These are phyloP conservation scores for Sugiyamaella chiloensis DNA, from an alignment of 805 yeast genomes.

Conservation along the genomic window DNA sequence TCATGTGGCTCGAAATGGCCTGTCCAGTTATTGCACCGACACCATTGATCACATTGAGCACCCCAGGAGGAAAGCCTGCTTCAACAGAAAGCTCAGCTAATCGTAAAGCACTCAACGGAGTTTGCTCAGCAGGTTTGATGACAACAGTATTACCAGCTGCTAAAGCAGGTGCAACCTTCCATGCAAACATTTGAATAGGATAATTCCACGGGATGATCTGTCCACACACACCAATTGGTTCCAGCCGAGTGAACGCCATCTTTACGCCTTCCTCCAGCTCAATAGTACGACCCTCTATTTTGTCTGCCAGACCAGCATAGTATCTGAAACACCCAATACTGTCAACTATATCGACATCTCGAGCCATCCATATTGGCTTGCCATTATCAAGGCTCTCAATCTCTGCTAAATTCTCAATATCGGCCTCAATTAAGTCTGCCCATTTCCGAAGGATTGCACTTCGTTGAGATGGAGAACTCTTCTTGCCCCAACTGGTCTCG, in stretches of 20 bases:
- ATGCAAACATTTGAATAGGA: constrained; percentile 65
- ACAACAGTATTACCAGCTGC: constrained; percentile 75
- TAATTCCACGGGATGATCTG: constrained; percentile 72
- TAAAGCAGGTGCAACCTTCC: constrained; percentile 80
- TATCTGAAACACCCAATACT: constrained; percentile 55
- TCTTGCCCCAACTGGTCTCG: constrained; percentile 66
- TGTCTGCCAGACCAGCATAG: constrained; percentile 73
- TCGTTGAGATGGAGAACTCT: constrained; percentile 62
- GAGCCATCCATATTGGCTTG: constrained; percentile 53
- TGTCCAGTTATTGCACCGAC: constrained; percentile 48
- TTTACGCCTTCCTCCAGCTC: constrained; percentile 71
- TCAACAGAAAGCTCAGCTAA: constrained; percentile 54
- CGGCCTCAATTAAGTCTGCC: constrained; percentile 72
- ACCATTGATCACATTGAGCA: constrained; percentile 66
- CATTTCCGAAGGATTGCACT: constrained; percentile 60
- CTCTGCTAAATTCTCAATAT: constrained; percentile 67
- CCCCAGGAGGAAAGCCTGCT: constrained; percentile 76
- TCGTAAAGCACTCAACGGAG: constrained; percentile 64
- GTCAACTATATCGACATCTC: constrained; percentile 50
- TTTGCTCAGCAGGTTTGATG: constrained; percentile 68
- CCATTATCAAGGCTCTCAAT: constrained; percentile 90
- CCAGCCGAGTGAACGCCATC: constrained; percentile 64
- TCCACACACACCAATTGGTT: constrained; percentile 63
- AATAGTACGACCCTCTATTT: constrained; percentile 56
- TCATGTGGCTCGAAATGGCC: constrained; percentile 48